phyloP scores from a whole-genome alignment of 805 yeast species.

The Cyberlindnera euphorbiae region DNA sequence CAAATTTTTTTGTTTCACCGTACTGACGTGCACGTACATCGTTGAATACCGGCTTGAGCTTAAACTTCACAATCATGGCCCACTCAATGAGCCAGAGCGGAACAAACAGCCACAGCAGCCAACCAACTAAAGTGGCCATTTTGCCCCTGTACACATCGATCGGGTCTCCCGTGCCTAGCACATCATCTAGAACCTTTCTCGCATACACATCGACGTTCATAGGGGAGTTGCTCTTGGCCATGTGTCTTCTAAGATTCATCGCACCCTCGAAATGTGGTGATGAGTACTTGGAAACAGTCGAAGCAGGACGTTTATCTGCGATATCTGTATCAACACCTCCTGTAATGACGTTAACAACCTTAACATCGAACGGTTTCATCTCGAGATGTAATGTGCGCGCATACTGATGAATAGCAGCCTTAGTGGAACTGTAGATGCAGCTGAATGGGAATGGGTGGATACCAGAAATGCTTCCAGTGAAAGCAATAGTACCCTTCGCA shows the following conservation, averaged over 20 bases:
- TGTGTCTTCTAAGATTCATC: conserved; percentile 44
- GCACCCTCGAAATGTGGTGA: conserved; percentile 47
- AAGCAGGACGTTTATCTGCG: conserved; percentile 59
- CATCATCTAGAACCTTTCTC: conserved; percentile 45
- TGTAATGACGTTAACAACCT: conserved; percentile 63
- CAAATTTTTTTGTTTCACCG: no score
- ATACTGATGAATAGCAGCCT: conserved; percentile 74
- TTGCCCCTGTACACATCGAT: conserved; percentile 57
- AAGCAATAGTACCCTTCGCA: conserved; percentile 64
- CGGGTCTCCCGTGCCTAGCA: conserved; percentile 32
- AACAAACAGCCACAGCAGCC: conserved; percentile 30
- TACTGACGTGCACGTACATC: no score
- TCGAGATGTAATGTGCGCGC: conserved; percentile 61
- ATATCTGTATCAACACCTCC: conserved; percentile 75
- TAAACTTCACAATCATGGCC: conserved; percentile 37
- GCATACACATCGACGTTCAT: conserved; percentile 59
- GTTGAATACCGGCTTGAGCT: conserved; percentile 32
- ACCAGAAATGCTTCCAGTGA: conserved; percentile 73
- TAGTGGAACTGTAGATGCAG: conserved; percentile 58
- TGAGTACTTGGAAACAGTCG: conserved; percentile 47
- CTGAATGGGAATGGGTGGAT: conserved; percentile 66
- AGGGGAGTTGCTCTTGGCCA: conserved; percentile 61
- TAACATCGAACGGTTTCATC: conserved; percentile 65
- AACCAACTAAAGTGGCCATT: conserved; percentile 35
- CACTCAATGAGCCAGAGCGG: conserved; percentile 47